phyloP scores from a whole-genome alignment of 73 alveolate species.

The Tetrahymena elliotti region DNA sequence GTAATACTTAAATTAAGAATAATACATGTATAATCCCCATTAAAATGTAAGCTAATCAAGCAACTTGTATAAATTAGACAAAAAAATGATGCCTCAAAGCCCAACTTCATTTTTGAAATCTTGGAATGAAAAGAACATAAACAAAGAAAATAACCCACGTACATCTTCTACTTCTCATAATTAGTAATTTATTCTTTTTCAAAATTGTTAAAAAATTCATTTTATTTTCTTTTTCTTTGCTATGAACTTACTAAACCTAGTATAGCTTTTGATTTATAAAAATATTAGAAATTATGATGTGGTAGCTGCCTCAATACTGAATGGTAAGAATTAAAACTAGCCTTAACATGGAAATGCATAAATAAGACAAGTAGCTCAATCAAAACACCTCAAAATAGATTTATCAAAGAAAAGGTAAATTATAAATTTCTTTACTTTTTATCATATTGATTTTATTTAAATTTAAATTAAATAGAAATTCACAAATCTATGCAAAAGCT shows the following conservation, averaged over 20 bases:
- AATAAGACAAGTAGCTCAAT: neutral
- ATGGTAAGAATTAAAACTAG: neutral
- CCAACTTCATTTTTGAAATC: constrained; percentile 38
- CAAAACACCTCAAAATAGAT: neutral
- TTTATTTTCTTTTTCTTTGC: neutral
- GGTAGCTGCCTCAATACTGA: neutral
- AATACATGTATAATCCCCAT: neutral
- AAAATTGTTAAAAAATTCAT: neutral
- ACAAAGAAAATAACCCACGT: neutral
- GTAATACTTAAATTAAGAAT: neutral
- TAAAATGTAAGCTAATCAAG: constrained; percentile 21
- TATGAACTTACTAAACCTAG: neutral
- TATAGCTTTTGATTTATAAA: neutral
- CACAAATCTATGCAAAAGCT: neutral
- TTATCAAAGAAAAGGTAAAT: neutral
- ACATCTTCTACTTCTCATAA: neutral
- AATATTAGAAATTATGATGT: neutral
- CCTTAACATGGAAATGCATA: neutral
- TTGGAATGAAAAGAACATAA: neutral
- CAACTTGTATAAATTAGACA: constrained; percentile 7
- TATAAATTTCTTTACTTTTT: neutral
- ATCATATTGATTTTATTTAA: neutral
- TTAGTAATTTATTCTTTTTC: neutral
- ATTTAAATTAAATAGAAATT: neutral
- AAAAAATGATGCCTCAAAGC: constrained; percentile 34